Percentiles rank a stretch among this genome's conserved stretches.
phyloP scores from a whole-genome alignment of 768 basidiomycete species.

The Lactifluus rugatus region DNA sequence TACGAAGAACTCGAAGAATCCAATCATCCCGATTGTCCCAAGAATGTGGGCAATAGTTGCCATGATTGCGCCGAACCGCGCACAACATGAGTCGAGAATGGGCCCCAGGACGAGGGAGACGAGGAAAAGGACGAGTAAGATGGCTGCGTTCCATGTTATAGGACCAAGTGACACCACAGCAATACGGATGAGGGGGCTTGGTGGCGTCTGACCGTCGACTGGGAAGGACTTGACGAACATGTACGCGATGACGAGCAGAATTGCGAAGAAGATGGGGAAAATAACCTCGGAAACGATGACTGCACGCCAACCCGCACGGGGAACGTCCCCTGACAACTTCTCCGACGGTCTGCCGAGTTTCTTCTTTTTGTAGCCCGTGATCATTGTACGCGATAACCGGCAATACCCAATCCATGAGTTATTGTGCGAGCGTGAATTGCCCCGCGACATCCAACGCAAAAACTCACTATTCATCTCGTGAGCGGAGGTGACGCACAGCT shows the following conservation, averaged over 20 bases:
- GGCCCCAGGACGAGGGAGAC: slow-evolving; percentile 89
- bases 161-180: slow-evolving; percentile 90
- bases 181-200: slow-evolving; percentile 86
- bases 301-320: slow-evolving; percentile 86
- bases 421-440: slow-evolving; percentile 92
- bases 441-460: slow-evolving; percentile 97
- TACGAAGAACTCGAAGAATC: slow-evolving; percentile 94
- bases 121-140: slow-evolving; percentile 82
- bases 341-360: slow-evolving; percentile 93
- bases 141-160: slow-evolving; percentile 88
- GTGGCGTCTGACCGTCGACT: slow-evolving; percentile 48
- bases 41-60: slow-evolving; percentile 81
- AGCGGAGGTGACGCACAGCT: not conserved
- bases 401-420: slow-evolving; percentile 99
- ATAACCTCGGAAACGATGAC: slow-evolving; percentile 83
- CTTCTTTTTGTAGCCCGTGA: slow-evolving; percentile 99
- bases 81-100: slow-evolving; percentile 73
- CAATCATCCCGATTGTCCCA: slow-evolving; percentile 79
- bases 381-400: slow-evolving; percentile 93
- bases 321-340: slow-evolving; percentile 91
- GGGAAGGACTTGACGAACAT: slow-evolving; percentile 91
- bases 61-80: slow-evolving; percentile 86
- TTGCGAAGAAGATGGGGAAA: slow-evolving; percentile 77
- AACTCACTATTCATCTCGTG: slow-evolving; percentile 56
- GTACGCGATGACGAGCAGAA: slow-evolving; percentile 81